phyloP scores from a whole-genome alignment of 495 filamentous ascomycete genomes.

The Aspergillus avenaceus region DNA sequence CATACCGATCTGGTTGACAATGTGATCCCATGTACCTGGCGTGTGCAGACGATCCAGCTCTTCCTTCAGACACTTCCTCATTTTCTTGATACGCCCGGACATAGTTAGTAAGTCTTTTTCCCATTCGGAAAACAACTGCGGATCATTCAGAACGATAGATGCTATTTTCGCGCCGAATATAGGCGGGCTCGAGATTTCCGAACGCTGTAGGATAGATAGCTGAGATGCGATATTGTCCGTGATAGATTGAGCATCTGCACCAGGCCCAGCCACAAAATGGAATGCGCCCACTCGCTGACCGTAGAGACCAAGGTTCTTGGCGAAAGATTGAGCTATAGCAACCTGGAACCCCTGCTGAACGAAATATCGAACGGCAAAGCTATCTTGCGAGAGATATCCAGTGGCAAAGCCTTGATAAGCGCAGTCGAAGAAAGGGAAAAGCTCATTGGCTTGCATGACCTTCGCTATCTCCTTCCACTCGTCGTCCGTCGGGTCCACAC shows the following conservation, averaged over 20 bases:
- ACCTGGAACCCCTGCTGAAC: slow-evolving; percentile 14
- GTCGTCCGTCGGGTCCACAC: slow-evolving; percentile 28
- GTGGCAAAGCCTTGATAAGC: slow-evolving; percentile 39
- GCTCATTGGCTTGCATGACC: slow-evolving; percentile 19
- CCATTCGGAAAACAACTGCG: neutral
- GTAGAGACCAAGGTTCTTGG: slow-evolving; percentile 37
- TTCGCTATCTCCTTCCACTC: slow-evolving; percentile 34
- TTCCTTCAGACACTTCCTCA: neutral
- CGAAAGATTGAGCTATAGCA: slow-evolving; percentile 22
- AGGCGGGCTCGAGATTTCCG: neutral
- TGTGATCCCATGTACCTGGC: neutral
- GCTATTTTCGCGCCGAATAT: neutral
- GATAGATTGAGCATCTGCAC: neutral
- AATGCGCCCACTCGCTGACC: slow-evolving; percentile 25
- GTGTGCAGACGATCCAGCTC: neutral
- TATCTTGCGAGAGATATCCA: slow-evolving; percentile 30
- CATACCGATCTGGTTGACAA: neutral
- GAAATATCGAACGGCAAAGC: slow-evolving; percentile 37
- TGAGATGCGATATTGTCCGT: neutral
- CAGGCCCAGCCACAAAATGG: slow-evolving; percentile 13
- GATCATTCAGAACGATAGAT: neutral
- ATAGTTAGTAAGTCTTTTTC: neutral
- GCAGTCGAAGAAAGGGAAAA: slow-evolving; percentile 38
- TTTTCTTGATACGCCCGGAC: neutral
- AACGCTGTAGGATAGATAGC: neutral